Percentiles rank a stretch among this genome's conserved stretches.
These are phyloP conservation scores for Dactylellina haptotyla DNA, from an alignment of 2,329 filamentous ascomycete species.

Conservation along the genomic window DNA sequence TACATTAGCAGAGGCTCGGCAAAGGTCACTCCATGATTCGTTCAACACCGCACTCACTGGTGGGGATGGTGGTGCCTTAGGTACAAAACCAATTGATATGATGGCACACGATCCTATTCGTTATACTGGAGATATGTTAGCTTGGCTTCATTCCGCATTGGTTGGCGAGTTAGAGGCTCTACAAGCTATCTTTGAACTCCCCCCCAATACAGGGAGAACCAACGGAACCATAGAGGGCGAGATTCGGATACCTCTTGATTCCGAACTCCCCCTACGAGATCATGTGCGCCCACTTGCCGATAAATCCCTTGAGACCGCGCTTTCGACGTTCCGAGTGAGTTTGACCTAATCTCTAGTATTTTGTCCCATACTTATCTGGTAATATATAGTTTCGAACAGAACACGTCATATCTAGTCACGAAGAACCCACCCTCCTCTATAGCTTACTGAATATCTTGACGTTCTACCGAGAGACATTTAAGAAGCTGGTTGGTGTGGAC, in stretches of 20 bases:
- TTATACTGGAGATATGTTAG: slow-evolving; percentile 96
- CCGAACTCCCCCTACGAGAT: slow-evolving; percentile 66
- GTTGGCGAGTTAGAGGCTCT: slow-evolving; percentile 94
- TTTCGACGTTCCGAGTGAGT: slow-evolving; percentile 56
- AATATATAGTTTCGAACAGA: slow-evolving; percentile 70
- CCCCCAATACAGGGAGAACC: slow-evolving; percentile 79
- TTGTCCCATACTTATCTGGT: neutral
- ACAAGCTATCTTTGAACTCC: slow-evolving; percentile 88
- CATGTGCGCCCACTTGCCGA: slow-evolving; percentile 74
- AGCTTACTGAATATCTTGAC: slow-evolving; percentile 87
- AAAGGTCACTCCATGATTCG: slow-evolving; percentile 84
- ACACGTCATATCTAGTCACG: slow-evolving; percentile 90
- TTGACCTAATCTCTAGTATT: neutral
- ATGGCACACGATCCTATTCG: slow-evolving; percentile 89
- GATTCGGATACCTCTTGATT: slow-evolving; percentile 78
- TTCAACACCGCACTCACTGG: slow-evolving; percentile 91
- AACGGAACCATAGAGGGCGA: slow-evolving; percentile 81
- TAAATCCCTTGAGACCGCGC: slow-evolving; percentile 67
- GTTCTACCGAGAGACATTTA: slow-evolving; percentile 89
- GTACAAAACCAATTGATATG: slow-evolving; percentile 89
- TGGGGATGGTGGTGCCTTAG: slow-evolving; percentile 67
- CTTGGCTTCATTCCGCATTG: slow-evolving; percentile 92
- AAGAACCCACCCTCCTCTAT: slow-evolving; percentile 87
- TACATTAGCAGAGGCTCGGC: slow-evolving; percentile 88
- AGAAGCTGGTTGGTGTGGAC: slow-evolving; percentile 76